phyloP scores from a whole-genome alignment of 495 filamentous ascomycete species.

The Aspergillus egyptiacus region DNA sequence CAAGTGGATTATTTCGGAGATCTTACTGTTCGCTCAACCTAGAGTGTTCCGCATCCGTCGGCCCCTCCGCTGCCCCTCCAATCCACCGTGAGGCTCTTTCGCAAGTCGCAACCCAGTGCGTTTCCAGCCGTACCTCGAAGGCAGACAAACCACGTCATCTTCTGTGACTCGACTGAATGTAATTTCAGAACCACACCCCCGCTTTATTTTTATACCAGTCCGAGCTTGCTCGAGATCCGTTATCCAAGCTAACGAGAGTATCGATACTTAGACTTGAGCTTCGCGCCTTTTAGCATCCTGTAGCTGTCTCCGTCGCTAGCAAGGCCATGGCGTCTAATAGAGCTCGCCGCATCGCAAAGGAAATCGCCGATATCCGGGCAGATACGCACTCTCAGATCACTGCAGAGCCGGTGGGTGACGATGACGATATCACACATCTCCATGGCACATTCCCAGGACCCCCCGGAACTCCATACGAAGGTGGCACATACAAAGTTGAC shows the following conservation, averaged over 20 bases:
- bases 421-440: constrained; percentile 76
- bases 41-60: not conserved
- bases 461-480: constrained; percentile 90
- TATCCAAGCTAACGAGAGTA: not conserved
- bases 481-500: constrained; percentile 75
- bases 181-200: too few species aligned
- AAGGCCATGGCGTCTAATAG: constrained; percentile 66
- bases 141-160: constrained; percentile 4
- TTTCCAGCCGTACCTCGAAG: constrained; percentile 1
- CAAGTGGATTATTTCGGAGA: not conserved
- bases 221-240: not conserved
- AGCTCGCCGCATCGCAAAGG: constrained; percentile 80
- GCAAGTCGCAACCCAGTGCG: constrained; percentile 10
- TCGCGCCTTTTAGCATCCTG: not conserved
- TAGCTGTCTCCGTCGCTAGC: not conserved
- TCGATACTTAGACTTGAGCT: constrained; percentile 1
- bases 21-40: not conserved
- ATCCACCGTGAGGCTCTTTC: constrained; percentile 11
- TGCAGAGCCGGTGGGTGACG: constrained; percentile 55
- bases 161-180: not conserved
- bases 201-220: not conserved
- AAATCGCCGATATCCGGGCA: constrained; percentile 77
- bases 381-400: constrained; percentile 71
- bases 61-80: constrained; percentile 12
- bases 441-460: constrained; percentile 80